Evolutionary conservation across 164 flowering plant species (phyloP).

Genomic region (Tinospora cordifolia): DNA sequence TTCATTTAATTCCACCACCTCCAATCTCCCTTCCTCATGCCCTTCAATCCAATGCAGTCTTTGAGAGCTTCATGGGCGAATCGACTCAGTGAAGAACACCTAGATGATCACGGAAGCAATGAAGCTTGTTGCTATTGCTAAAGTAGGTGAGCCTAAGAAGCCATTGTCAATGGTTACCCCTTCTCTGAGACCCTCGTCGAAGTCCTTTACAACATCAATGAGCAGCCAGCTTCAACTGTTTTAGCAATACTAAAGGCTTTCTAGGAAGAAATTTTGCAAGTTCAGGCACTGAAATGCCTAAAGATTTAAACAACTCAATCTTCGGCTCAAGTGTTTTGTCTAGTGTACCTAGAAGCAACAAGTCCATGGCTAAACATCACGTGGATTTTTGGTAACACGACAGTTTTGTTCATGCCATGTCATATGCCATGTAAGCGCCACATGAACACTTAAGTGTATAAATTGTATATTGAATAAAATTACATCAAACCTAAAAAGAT

Average conservation of each 20-base stretch:
- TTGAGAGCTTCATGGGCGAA: conserved; percentile 55
- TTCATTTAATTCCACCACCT: conserved; percentile 2
- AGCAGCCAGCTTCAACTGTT: too few relatives aligned
- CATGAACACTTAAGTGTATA: too few relatives aligned
- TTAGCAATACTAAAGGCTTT: background rate
- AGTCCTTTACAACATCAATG: conserved; percentile 49
- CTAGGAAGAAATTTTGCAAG: background rate
- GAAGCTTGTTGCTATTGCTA: conserved; percentile 91
- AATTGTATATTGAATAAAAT: too few relatives aligned
- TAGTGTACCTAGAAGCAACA: too few relatives aligned
- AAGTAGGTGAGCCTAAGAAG: conserved; percentile 86
- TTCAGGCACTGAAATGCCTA: conserved; percentile 4
- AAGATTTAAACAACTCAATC: too few relatives aligned
- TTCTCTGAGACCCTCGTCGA: conserved; percentile 67
- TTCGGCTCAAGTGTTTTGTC: too few relatives aligned
- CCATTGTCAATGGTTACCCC: conserved; percentile 74
- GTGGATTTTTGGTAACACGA: too few relatives aligned
- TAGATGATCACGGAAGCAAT: conserved; percentile 89
- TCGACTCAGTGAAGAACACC: conserved; percentile 63
- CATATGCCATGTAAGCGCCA: too few relatives aligned
- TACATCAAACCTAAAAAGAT: too few relatives aligned
- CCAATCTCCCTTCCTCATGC: background rate
- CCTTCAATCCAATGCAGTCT: conserved; percentile 44
- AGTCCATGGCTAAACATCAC: too few relatives aligned
- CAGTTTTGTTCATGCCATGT: too few relatives aligned